Evolutionary conservation across 78 protist species (phyloP), one percentile per base, ranked within the genome.

Genomic region (Guillardia theta): DNA sequence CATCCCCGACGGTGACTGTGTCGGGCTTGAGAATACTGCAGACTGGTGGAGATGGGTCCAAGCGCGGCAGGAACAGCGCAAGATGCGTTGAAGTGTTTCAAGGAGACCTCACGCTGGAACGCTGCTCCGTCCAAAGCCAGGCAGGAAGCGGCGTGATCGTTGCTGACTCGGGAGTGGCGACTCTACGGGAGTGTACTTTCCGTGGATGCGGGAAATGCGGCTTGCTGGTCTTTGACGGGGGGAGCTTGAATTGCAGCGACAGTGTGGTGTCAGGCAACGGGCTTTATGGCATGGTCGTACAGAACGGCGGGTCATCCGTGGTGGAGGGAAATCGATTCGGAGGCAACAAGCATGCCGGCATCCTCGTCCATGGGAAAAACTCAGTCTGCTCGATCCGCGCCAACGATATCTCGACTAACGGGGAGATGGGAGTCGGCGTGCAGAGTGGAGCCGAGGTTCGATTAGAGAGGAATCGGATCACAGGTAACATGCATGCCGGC

Each of bases 391-490:
- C 41, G 4, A 43, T 70, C 46, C 6, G 83, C 10, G 9, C 83
- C n/a, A 70, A 70, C 41, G 83, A 70, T 24, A 70, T 70, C 6
- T 70, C 83, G 83, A 70, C 83, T 24, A 70, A 70, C 83, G 83
- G 83, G 4, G 83, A 70, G 41, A 70, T 70, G 83, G 83, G 83
- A 15, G 83, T 70, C n/a, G 83, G 83, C 46, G 83, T 70, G 83
- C 83, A 70, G 83, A 70, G 83, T 24, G 83, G 83, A 15, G 83
- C 83, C 45, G 83, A 70, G 6, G 83, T 70, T 24, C 0, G 83
- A 43, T 43, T 70, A 0, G 83, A 70, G 41, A 36, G 83, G 46
- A 70, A 33, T 43, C 6, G 83, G 70, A 6, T 58, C 70, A 70
- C 83, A 6, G 83, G 83, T 43, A 70, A 70, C 41, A 33, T 70